Percentiles rank a stretch among this genome's conserved stretches.
Conservation (phyloP, 1,284 basidiomycete genomes). For the Salmacisia buchloeana region DNA sequence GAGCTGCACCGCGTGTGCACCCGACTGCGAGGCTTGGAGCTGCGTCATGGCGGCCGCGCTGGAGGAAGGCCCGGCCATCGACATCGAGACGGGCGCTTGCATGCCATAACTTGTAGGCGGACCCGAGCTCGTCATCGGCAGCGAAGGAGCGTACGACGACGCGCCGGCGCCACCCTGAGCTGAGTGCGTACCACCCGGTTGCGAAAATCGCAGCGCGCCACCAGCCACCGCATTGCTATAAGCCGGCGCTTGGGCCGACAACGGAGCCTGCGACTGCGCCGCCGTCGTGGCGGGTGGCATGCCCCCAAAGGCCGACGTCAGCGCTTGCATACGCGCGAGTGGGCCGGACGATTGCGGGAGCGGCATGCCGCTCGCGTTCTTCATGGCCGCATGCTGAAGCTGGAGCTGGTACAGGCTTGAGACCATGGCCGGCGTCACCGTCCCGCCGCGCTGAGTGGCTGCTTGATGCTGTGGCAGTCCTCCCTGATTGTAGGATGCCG, state of each 20-base stretch:
- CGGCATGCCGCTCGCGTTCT: background rate
- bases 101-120: no score
- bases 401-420: background rate
- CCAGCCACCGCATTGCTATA: background rate
- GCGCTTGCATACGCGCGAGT: background rate
- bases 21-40: no score
- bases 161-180: no score
- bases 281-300: background rate
- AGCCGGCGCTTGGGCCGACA: background rate
- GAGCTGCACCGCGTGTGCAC: background rate
- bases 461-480: background rate
- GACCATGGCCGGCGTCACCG: background rate
- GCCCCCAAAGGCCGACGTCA: background rate
- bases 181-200: no score
- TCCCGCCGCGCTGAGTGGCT: no score
- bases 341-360: background rate
- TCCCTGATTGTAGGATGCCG: background rate
- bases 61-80: no score
- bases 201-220: background rate
- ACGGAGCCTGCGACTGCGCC: background rate
- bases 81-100: no score
- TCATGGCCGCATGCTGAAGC: constrained; percentile 5
- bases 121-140: no score
- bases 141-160: no score
- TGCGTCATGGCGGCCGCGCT: no score